A percentile compares a stretch with the other conserved stretches of the same genome.
Conservation (phyloP, 2,329 filamentous ascomycete genomes). For the Domatiomyces globalis region DNA sequence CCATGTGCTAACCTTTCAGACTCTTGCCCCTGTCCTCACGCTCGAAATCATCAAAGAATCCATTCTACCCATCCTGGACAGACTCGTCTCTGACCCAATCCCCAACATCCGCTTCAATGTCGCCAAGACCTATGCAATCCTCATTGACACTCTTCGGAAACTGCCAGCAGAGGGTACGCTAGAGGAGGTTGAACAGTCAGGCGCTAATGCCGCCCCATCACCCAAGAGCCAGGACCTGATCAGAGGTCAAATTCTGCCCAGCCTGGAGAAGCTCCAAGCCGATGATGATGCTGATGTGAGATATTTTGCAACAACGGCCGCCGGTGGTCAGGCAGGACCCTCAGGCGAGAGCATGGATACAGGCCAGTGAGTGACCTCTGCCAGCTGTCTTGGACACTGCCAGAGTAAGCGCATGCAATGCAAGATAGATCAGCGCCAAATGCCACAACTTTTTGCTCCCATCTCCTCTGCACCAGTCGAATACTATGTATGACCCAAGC, state of each 20-base stretch:
- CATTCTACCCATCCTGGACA: constrained; percentile 90
- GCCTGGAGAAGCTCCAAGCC: constrained; percentile 86
- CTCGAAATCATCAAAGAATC: constrained; percentile 85
- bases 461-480: neutral
- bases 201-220: constrained; percentile 44
- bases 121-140: constrained; percentile 84
- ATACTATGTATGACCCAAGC: too few species aligned
- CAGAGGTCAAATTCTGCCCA: constrained; percentile 72
- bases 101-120: constrained; percentile 99
- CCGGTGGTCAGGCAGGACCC: constrained; percentile 32
- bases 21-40: constrained; percentile 80
- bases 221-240: constrained; percentile 65
- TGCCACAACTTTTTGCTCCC: neutral
- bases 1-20: too few species aligned
- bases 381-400: neutral
- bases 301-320: constrained; percentile 90
- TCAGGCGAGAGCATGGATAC: constrained; percentile 33
- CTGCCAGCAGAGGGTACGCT: constrained; percentile 81
- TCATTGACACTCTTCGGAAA: constrained; percentile 83
- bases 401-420: neutral
- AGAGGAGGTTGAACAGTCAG: constrained; percentile 68
- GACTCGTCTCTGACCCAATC: constrained; percentile 85
- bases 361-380: constrained; percentile 6
- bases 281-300: constrained; percentile 96
- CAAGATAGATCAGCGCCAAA: neutral